Percentiles rank a stretch among this genome's conserved stretches.
These are phyloP conservation scores for Colletotrichum somersetense DNA, from an alignment of 2,329 filamentous ascomycete species.

Conservation along the genomic window DNA sequence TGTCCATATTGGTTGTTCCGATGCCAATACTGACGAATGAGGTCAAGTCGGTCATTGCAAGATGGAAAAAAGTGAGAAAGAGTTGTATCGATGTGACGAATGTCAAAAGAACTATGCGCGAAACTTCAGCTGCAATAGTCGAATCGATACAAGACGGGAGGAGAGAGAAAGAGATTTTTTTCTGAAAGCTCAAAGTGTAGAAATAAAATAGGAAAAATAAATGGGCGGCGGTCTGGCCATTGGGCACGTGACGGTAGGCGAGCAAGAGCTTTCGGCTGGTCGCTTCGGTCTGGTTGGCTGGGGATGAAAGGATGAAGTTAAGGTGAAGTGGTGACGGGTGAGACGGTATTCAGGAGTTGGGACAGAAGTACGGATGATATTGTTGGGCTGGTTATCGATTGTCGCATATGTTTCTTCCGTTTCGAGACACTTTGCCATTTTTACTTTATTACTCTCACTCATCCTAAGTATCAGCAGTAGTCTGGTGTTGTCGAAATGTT, in stretches of 20 bases:
- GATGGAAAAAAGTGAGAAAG: not conserved
- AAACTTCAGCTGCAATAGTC: conserved; percentile 11
- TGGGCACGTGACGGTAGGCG: conserved; percentile 14
- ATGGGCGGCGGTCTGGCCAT: not conserved
- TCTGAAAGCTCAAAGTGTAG: not conserved
- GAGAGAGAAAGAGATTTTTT: conserved; percentile 1
- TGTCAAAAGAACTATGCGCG: conserved; percentile 1
- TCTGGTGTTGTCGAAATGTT: not conserved
- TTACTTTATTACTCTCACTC: not conserved
- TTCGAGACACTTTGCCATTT: not conserved
- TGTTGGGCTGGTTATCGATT: not conserved
- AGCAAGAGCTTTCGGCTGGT: not conserved
- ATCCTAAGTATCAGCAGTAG: not conserved
- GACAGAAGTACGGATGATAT: too few relatives aligned
- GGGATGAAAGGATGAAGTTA: not conserved
- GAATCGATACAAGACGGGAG: not conserved
- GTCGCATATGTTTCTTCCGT: not conserved
- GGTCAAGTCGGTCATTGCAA: not conserved
- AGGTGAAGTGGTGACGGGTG: conserved; percentile 10
- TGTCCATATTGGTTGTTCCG: not conserved
- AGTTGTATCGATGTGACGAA: not conserved
- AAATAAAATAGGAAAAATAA: not conserved
- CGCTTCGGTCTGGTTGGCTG: not conserved
- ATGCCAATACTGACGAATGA: not conserved
- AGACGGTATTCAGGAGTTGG: not conserved